phyloP scores from a whole-genome alignment of 2,329 filamentous ascomycete genomes.

The Aspergillus sp. region DNA sequence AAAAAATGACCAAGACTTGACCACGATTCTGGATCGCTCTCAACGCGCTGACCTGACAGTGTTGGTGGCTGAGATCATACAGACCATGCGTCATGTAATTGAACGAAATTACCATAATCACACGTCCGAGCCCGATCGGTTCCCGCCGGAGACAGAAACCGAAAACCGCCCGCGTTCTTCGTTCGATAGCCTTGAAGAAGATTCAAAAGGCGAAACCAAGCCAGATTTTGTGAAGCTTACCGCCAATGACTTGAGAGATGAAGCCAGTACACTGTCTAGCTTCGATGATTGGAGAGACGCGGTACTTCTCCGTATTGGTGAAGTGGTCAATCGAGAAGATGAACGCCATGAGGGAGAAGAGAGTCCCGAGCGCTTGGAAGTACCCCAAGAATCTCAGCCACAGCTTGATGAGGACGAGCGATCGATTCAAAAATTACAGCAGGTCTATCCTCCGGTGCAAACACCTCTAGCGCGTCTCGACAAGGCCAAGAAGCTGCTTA shows the following conservation, averaged over 20 bases:
- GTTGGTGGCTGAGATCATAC: conserved; percentile 39
- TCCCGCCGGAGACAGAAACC: conserved; percentile 23
- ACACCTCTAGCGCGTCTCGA: conserved; percentile 53
- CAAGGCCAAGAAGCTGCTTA: conserved; percentile 54
- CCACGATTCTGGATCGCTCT: conserved; percentile 40
- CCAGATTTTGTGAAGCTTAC: conserved; percentile 11
- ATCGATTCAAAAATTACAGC: conserved; percentile 27
- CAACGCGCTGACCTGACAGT: conserved; percentile 45
- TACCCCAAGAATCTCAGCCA: conserved; percentile 19
- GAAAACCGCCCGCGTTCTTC: not conserved
- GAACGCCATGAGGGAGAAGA: conserved; percentile 39
- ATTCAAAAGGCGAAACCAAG: not conserved
- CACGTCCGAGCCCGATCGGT: conserved; percentile 3
- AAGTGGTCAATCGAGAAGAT: conserved; percentile 60
- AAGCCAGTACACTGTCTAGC: conserved; percentile 61
- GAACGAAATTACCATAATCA: conserved; percentile 38
- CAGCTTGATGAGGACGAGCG: conserved; percentile 25
- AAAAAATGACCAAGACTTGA: conserved; percentile 40
- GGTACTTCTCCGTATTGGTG: conserved; percentile 68
- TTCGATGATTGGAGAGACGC: conserved; percentile 79
- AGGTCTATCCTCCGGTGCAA: conserved; percentile 58
- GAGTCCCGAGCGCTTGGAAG: conserved; percentile 23
- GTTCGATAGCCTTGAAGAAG: conserved; percentile 1
- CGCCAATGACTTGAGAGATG: conserved; percentile 53
- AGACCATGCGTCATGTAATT: conserved; percentile 41